phyloP scores from a whole-genome alignment of 2,329 filamentous ascomycete species.

The Microcera coccophila region DNA sequence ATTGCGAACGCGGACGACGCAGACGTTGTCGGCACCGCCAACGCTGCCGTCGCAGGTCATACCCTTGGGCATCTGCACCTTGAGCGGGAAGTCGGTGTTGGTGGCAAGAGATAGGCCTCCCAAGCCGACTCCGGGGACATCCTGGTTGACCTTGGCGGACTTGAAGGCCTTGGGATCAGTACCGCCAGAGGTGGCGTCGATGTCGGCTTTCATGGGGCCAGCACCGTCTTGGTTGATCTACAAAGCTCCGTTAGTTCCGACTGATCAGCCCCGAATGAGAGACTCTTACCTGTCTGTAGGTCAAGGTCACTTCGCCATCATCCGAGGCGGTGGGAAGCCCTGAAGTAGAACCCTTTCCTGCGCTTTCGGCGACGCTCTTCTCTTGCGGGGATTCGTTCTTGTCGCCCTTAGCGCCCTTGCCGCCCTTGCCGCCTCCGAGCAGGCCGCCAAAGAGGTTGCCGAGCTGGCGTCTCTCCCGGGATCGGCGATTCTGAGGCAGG shows the following conservation, averaged over 20 bases:
- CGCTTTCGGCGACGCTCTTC: constrained; percentile 49
- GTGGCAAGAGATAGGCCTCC: constrained; percentile 56
- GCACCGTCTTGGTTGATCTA: constrained; percentile 69
- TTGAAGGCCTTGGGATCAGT: constrained; percentile 58
- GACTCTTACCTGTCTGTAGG: constrained; percentile 51
- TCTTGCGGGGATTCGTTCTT: constrained; percentile 45
- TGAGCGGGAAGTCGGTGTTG: constrained; percentile 62
- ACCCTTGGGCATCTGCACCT: constrained; percentile 62
- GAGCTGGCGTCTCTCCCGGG: too few species aligned
- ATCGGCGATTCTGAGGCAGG: constrained; percentile 15
- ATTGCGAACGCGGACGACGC: constrained; percentile 63
- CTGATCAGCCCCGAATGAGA: background rate
- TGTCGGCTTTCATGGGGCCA: constrained; percentile 56
- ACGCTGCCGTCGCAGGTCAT: constrained; percentile 62
- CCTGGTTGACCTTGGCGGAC: constrained; percentile 53
- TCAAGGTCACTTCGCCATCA: constrained; percentile 59
- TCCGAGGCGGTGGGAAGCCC: constrained; percentile 60
- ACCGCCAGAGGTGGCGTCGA: constrained; percentile 62
- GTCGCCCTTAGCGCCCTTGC: too few species aligned
- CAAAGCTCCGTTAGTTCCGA: constrained; percentile 2
- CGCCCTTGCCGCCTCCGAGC: constrained; percentile 9
- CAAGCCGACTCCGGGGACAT: constrained; percentile 57
- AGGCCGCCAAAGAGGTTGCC: constrained; percentile 28
- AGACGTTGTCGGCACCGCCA: constrained; percentile 58
- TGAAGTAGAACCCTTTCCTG: constrained; percentile 49